Conservation (phyloP, 345 rosid species). For the Lumnitzera racemosa region DNA sequence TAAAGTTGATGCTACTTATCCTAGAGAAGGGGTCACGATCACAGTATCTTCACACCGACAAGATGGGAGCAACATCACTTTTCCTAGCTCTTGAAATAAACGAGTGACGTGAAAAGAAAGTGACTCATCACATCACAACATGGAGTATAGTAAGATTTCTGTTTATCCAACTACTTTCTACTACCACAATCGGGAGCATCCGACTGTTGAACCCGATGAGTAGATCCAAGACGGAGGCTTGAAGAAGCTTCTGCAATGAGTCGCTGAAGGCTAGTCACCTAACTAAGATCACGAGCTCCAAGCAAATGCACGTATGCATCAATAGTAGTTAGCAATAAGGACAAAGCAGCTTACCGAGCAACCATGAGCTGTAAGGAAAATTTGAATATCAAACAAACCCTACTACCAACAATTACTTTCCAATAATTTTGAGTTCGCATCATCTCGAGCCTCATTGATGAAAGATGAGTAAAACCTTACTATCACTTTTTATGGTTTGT, state of each 20-base stretch:
- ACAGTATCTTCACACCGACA: slow-evolving; percentile 87
- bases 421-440: no score
- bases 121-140: slow-evolving; percentile 92
- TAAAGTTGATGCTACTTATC: slow-evolving; percentile 69
- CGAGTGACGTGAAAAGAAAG: slow-evolving; percentile 80
- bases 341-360: no score
- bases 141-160: slow-evolving; percentile 66
- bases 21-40: slow-evolving; percentile 70
- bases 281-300: slow-evolving; percentile 90
- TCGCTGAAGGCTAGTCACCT: slow-evolving; percentile 67
- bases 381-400: no score
- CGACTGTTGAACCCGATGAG: slow-evolving; percentile 27
- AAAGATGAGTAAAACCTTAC: no score
- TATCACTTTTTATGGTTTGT: no score
- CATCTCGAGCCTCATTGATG: no score
- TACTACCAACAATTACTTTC: no score
- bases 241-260: slow-evolving; percentile 40
- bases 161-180: slow-evolving; percentile 63
- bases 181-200: slow-evolving; percentile 41
- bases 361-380: no score
- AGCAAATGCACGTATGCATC: no score
- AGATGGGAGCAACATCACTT: slow-evolving; percentile 86
- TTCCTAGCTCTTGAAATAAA: slow-evolving; percentile 94
- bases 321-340: no score
- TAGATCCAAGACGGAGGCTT: slow-evolving; percentile 33